Conservation (phyloP, 2,329 filamentous ascomycete species). For the Paraphoma sp. region DNA sequence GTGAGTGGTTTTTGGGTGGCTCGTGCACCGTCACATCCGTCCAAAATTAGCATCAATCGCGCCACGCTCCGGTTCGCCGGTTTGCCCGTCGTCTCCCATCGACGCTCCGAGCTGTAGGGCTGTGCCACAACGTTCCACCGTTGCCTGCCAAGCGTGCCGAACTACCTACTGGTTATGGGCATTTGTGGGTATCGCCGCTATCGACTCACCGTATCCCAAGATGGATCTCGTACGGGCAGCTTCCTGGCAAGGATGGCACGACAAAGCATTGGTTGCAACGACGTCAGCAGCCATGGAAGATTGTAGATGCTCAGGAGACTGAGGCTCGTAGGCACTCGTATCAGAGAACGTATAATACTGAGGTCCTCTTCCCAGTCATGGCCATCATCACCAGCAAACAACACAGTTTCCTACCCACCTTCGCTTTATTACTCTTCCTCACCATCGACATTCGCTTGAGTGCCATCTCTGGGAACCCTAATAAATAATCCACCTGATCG, state of each 20-base stretch:
- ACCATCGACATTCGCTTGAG: constrained; percentile 41
- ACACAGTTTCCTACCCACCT: constrained; percentile 32
- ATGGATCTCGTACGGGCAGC: constrained; percentile 30
- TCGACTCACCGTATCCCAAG: constrained; percentile 42
- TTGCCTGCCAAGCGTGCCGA: constrained; percentile 17
- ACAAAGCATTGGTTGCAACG: constrained; percentile 29
- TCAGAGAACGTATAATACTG: constrained; percentile 36
- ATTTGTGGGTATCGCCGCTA: constrained; percentile 28
- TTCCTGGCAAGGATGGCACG: constrained; percentile 28
- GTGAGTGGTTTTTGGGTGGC: constrained; percentile 10
- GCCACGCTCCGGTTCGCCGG: constrained; percentile 1
- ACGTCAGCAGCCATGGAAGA: constrained; percentile 35
- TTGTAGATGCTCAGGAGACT: constrained; percentile 15
- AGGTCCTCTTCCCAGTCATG: constrained; percentile 13
- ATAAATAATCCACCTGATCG: constrained; percentile 27
- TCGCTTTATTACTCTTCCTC: constrained; percentile 34
- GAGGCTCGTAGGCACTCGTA: neutral
- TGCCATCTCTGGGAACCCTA: constrained; percentile 31
- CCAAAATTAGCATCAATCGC: constrained; percentile 19
- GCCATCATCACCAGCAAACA: constrained; percentile 29
- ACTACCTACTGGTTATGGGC: constrained; percentile 24
- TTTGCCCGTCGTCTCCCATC: constrained; percentile 1
- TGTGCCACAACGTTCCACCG: constrained; percentile 15
- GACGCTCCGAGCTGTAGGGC: constrained; percentile 23
- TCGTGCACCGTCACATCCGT: constrained; percentile 1